Evolutionary conservation across 805 yeast species (phyloP), one percentile per base, ranked within the genome.

Genomic region (Zygosaccharomyces siamensis): DNA sequence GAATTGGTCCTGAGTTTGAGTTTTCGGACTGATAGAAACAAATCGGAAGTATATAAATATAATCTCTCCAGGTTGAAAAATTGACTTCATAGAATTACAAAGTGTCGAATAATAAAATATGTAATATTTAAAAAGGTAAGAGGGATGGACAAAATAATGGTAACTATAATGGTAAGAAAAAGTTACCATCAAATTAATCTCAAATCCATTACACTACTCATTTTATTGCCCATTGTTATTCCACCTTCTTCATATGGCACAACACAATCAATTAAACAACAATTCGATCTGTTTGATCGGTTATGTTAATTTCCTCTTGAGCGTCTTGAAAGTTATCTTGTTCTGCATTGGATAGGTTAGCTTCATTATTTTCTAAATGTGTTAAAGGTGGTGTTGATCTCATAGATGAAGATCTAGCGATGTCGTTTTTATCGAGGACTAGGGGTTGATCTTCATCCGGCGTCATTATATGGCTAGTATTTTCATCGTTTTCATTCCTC

Each of bases 381-480:
- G 44, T 41, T 27, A 31, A 43, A 33, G 45, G 20, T n/a, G 58
- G 52, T 14, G 50, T 46, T 16, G 61, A 33, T 39, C 53, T 58
- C 23, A 55, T 42, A 3, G 66, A 52, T 30, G 63, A 58, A 1
- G 68, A 60, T 44, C 66, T 56, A 8, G 67, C 67, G 6, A 63
- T 50, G 41, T 63, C 68, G 10, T 52, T 46, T 39, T 61, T 62
- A 36, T 64, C 68, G 37, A 67, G 47, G 4, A 67, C 70, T 21
- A 63, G 54, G 7, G 62, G 57, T 14, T 65, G 66, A 43, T 64
- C 70, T 46, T 66, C 70, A 49, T 66, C 67, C 2, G 69, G 68
- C 50, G 66, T 69, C 18, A 51, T 52, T 23, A 66, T 60, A 41
- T 53, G 62, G 20, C 56, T 51, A 12, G 52, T 57, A 18, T 20